Conservation (phyloP, 1,284 basidiomycete species). For the Ustilago curta region DNA sequence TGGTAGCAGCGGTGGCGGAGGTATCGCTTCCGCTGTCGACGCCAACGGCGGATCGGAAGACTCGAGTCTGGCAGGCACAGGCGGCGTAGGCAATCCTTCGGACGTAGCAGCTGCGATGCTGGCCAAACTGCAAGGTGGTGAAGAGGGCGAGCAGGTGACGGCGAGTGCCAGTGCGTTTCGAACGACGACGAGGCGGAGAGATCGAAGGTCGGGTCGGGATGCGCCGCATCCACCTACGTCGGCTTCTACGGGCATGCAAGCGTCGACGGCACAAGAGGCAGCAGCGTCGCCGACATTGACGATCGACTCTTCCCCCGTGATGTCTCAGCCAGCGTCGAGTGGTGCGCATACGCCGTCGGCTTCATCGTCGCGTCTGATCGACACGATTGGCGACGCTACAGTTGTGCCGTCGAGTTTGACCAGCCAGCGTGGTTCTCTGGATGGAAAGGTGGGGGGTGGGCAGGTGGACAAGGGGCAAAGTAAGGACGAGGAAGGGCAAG, state of each 20-base stretch:
- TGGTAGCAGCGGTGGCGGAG: no score
- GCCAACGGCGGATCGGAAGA: no score
- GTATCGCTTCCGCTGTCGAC: no score
- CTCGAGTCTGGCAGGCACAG: neutral
- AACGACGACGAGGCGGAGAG: constrained; percentile 31
- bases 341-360: constrained; percentile 21
- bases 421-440: neutral
- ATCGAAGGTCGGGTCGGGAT: constrained; percentile 40
- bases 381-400: constrained; percentile 24
- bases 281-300: constrained; percentile 12
- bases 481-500: neutral
- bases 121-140: constrained; percentile 61
- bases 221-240: constrained; percentile 1
- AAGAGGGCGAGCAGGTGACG: constrained; percentile 7
- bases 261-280: neutral
- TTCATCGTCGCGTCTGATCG: constrained; percentile 12
- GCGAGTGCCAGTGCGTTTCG: constrained; percentile 22
- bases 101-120: constrained; percentile 65
- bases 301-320: constrained; percentile 16
- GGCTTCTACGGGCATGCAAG: neutral
- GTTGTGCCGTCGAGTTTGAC: constrained; percentile 5
- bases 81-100: constrained; percentile 42
- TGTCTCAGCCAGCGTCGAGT: constrained; percentile 20
- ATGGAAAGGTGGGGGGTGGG: neutral
- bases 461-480: neutral